A percentile compares a stretch with the other conserved stretches of the same genome.
These are phyloP conservation scores for Lachnellula subtilissima DNA, from an alignment of 2,329 filamentous ascomycete species.

Conservation along the genomic window DNA sequence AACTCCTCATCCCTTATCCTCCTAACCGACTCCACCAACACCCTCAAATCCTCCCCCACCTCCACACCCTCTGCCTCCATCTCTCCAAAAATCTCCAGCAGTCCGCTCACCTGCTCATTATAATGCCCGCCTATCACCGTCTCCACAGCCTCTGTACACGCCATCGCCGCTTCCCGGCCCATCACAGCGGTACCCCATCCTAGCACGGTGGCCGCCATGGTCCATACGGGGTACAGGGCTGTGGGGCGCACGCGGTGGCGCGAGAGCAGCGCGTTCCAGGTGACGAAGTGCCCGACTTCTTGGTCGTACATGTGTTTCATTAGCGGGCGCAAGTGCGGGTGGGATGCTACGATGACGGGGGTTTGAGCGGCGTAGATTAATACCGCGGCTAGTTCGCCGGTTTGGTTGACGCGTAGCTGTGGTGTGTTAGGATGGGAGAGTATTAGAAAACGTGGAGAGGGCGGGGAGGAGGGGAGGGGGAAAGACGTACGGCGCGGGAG, in stretches of 20 bases:
- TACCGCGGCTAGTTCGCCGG: constrained; percentile 92
- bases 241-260: constrained; percentile 89
- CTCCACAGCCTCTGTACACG: constrained; percentile 96
- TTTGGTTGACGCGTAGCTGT: constrained; percentile 90
- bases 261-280: constrained; percentile 78
- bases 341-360: constrained; percentile 69
- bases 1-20: constrained; percentile 91
- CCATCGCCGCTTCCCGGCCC: constrained; percentile 94
- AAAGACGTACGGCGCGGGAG: constrained; percentile 58
- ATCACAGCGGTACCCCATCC: constrained; percentile 88
- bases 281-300: constrained; percentile 79
- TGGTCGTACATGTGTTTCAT: constrained; percentile 99
- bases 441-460: neutral
- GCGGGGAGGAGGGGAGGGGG: neutral
- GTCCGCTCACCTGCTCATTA: constrained; percentile 78
- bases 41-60: constrained; percentile 70
- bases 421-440: neutral
- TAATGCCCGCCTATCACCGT: constrained; percentile 97
- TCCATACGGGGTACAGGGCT: constrained; percentile 88
- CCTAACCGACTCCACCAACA: constrained; percentile 68
- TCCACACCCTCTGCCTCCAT: constrained; percentile 76
- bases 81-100: constrained; percentile 75
- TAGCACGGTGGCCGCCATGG: constrained; percentile 69
- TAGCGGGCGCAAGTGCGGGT: constrained; percentile 82
- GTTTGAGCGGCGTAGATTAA: constrained; percentile 91